A percentile compares a stretch with the other conserved stretches of the same genome.
These are phyloP conservation scores for Cryphonectria nitschkei DNA, from an alignment of 2,329 filamentous ascomycete species.

Conservation along the genomic window DNA sequence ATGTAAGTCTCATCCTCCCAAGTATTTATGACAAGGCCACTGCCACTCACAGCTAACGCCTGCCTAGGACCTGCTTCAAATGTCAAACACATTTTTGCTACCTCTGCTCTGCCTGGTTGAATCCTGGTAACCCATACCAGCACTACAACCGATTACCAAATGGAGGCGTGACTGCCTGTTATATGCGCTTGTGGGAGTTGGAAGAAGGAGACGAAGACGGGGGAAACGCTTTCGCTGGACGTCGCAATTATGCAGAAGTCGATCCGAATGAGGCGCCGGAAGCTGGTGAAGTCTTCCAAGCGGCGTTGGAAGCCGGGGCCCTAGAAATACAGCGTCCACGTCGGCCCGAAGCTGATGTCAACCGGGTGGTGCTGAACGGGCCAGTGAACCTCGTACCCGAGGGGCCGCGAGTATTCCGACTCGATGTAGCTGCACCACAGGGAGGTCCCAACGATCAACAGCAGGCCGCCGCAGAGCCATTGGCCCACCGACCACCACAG, in stretches of 20 bases:
- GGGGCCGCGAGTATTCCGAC: slow-evolving; percentile 59
- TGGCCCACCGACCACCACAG: slow-evolving; percentile 16
- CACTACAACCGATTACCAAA: slow-evolving; percentile 76
- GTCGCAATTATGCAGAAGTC: slow-evolving; percentile 26
- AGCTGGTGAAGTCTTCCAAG: slow-evolving; percentile 27
- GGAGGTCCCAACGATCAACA: slow-evolving; percentile 36
- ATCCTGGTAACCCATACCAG: slow-evolving; percentile 77
- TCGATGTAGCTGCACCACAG: slow-evolving; percentile 45
- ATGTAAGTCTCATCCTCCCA: slow-evolving; percentile 55
- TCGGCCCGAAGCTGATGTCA: slow-evolving; percentile 14
- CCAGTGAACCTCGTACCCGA: slow-evolving; percentile 55
- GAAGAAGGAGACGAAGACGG: slow-evolving; percentile 71
- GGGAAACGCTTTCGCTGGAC: slow-evolving; percentile 43
- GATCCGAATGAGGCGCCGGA: slow-evolving; percentile 19
- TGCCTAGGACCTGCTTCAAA: slow-evolving; percentile 69
- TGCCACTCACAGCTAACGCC: slow-evolving; percentile 5
- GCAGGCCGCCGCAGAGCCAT: slow-evolving; percentile 33
- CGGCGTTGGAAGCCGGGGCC: slow-evolving; percentile 17
- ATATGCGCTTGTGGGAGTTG: slow-evolving; percentile 86
- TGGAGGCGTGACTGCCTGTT: slow-evolving; percentile 66
- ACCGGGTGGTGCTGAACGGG: slow-evolving; percentile 34
- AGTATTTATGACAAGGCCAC: background rate
- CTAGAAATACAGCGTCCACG: slow-evolving; percentile 6
- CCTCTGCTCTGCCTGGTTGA: slow-evolving; percentile 85
- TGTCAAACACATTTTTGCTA: slow-evolving; percentile 96